Evolutionary conservation across 2,329 filamentous ascomycete species (phyloP).

Genomic region (Aspergillus calidoustus): DNA sequence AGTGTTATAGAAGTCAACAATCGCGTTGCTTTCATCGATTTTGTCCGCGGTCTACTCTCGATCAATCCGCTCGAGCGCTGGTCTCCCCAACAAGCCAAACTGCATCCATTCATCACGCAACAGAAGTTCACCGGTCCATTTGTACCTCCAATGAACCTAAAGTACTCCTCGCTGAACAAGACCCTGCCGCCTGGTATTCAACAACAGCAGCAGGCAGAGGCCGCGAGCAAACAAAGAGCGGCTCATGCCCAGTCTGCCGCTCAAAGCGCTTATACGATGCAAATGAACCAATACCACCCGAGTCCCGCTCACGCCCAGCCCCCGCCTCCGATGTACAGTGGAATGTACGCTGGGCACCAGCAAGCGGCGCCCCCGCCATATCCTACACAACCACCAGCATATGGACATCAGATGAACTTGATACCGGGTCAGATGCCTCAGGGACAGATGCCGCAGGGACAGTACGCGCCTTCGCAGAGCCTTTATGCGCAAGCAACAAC

Average conservation of each 20-base stretch:
- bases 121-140: constrained; percentile 97
- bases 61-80: constrained; percentile 96
- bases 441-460: constrained; percentile 66
- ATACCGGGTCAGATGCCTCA: constrained; percentile 68
- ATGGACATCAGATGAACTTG: constrained; percentile 75
- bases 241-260: constrained; percentile 70
- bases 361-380: constrained; percentile 80
- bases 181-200: constrained; percentile 92
- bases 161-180: constrained; percentile 80
- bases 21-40: constrained; percentile 95
- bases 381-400: constrained; percentile 70
- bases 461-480: constrained; percentile 74
- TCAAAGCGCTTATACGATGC: constrained; percentile 70
- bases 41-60: constrained; percentile 87
- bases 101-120: constrained; percentile 98
- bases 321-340: constrained; percentile 71
- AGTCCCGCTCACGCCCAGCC: constrained; percentile 50
- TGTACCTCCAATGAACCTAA: constrained; percentile 95
- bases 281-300: constrained; percentile 60
- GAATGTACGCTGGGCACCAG: constrained; percentile 71
- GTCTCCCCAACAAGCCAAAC: constrained; percentile 96
- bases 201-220: constrained; percentile 94
- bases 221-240: constrained; percentile 88
- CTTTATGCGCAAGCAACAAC: constrained; percentile 76
- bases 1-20: constrained; percentile 87